Evolutionary conservation across 106 monocot genomes (phyloP).

Genomic region (Hemerocallis citrina): DNA sequence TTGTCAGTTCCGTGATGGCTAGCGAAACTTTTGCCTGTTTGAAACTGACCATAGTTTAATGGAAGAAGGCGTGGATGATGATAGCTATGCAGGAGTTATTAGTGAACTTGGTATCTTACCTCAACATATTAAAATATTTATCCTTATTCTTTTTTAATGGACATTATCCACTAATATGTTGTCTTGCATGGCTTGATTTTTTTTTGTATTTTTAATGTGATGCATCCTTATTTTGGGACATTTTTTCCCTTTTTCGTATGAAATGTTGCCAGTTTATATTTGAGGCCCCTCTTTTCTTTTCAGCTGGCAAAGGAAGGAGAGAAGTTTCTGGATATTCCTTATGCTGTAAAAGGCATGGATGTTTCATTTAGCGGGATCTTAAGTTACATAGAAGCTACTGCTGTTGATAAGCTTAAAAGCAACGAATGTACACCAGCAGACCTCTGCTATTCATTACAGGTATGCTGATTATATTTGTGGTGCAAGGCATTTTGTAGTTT

Average conservation of each 20-base stretch:
- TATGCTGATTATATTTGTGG: conserved; percentile 4
- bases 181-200: background rate
- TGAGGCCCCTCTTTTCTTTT: background rate
- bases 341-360: conserved; percentile 98
- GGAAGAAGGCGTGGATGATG: no score
- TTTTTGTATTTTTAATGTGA: background rate
- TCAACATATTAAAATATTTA: no score
- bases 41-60: no score
- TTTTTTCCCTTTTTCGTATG: no score
- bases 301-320: conserved; percentile 95
- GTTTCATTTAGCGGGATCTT: conserved; percentile 97
- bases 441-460: conserved; percentile 97
- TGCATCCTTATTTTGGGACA: background rate
- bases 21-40: no score
- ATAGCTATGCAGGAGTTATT: no score
- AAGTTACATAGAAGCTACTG: conserved; percentile 94
- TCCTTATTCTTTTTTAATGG: no score
- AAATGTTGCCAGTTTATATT: background rate
- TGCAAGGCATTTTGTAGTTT: background rate
- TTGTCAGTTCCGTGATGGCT: no score
- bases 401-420: conserved; percentile 79
- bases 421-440: conserved; percentile 94
- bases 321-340: conserved; percentile 84
- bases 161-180: background rate
- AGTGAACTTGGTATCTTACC: no score